Evolutionary conservation across 129 eudicot genomes (phyloP), one percentile per base, ranked within the genome.

Genomic region (Smallanthus sonchifolius): DNA sequence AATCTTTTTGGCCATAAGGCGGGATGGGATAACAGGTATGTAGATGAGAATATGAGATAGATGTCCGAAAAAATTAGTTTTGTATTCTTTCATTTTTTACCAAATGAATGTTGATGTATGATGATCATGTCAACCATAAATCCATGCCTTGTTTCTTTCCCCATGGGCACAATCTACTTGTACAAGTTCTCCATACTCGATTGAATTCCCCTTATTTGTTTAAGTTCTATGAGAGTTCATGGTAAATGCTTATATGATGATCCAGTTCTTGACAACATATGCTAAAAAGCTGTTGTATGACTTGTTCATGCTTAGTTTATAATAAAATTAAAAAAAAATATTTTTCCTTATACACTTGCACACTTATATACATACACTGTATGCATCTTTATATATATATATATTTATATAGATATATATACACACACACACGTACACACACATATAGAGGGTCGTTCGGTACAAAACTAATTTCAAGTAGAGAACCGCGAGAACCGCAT

Each of bases 1-100:
- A 35, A 57, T 77, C 60, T 34, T 57, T 55, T 56, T 40, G 1
- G 49, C 38, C 4, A 16, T 75, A 63, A 69, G 52, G 64, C 63
- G 47, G 74, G 81, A 77, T 67, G 60, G 45, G 68, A 75, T 67
- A 32, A 77, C 69, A 77, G 81, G 81, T 77, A 77, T 77, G 75
- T 77, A 77, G 81, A 68, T 68, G 80, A 56, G 81, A 77, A 77
- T 75, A 68, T 68, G 80, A 56, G 81, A 77, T 16, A 57, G 43
- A 59, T 43, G 63, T 68, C 62, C 32, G 24, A 42, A 42, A 32
- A 77, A 67, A 36, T 76, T 43, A 77, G 20, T 14, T 5, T 43
- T 68, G 81, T 69, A 77, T 77, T 77, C 75, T 77, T 77, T 77
- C 61, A 77, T 77, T 77, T 77, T 76, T 77, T 57, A 44, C 81